Percentiles rank a stretch among this genome's conserved stretches.
phyloP scores from a whole-genome alignment of 2,329 filamentous ascomycete genomes.

The Xylariaceae sp. region DNA sequence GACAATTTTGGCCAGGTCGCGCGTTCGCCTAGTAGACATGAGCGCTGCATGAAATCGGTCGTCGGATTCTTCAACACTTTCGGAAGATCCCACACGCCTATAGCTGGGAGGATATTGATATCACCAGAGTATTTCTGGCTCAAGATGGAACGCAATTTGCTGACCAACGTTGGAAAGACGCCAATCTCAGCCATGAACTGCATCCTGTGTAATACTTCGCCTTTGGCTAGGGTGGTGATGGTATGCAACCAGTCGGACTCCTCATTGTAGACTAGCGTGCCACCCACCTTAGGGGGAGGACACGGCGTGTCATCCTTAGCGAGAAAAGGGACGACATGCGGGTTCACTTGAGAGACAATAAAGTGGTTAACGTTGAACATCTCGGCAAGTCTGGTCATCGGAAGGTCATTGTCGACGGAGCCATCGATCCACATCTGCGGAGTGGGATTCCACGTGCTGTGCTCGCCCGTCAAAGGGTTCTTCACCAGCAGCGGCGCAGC shows the following conservation, averaged over 20 bases:
- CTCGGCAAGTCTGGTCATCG: slow-evolving; percentile 85
- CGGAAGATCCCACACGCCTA: slow-evolving; percentile 73
- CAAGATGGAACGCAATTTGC: slow-evolving; percentile 78
- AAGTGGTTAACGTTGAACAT: slow-evolving; percentile 99
- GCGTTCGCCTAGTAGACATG: slow-evolving; percentile 75
- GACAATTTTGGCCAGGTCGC: slow-evolving; percentile 92
- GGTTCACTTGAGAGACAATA: slow-evolving; percentile 96
- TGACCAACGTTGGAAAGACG: slow-evolving; percentile 75
- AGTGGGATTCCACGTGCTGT: slow-evolving; percentile 82
- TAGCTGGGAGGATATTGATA: slow-evolving; percentile 88
- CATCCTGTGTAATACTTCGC: slow-evolving; percentile 79
- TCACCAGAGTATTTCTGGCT: slow-evolving; percentile 93
- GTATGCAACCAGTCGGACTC: slow-evolving; percentile 64
- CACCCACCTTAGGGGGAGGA: slow-evolving; percentile 36
- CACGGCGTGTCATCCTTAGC: slow-evolving; percentile 68
- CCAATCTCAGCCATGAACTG: slow-evolving; percentile 80
- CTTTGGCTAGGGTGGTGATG: slow-evolving; percentile 73
- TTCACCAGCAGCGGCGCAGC: slow-evolving; percentile 80
- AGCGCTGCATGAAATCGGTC: slow-evolving; percentile 80
- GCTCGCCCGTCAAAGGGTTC: slow-evolving; percentile 76
- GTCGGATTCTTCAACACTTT: slow-evolving; percentile 83
- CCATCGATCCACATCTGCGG: slow-evolving; percentile 91
- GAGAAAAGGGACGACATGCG: slow-evolving; percentile 87
- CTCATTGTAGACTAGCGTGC: slow-evolving; percentile 40
- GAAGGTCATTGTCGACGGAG: slow-evolving; percentile 91